Base-by-base conservation (phyloP, 805 yeast genomes). In the Gaillardinia entomophila region DNA sequence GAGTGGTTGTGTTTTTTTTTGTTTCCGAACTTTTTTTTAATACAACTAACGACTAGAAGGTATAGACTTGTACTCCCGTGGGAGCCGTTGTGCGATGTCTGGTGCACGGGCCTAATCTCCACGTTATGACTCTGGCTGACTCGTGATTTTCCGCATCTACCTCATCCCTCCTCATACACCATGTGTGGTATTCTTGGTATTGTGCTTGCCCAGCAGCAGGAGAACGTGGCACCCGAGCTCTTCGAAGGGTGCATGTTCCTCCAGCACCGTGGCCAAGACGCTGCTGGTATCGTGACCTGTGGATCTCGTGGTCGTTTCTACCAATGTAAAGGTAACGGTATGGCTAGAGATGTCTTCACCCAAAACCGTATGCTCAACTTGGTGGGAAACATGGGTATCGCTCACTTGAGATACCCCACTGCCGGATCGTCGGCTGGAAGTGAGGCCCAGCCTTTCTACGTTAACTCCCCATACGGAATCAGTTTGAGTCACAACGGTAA, bases 261-360 rank as follows among this genome's bases (percentile, higher is more conserved):
- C 40, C 98, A 92, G 57, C 98, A 92, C 55, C 76, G 98, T 54
- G 98, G 98, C 28, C 98, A 92, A 66, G 98, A 92, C 58, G 98
- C 98, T 8, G 96, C 97, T n/a, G 98, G 98, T 42, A 90, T 92
- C 34, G 92, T 87, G 16, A 92, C 98, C 6, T 87, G 96, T 57
- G 97, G 96, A 34, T 69, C 82, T 28, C 79, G 90, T 40, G 98
- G 97, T 43, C 74, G 98, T 38, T 74, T 92, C 37, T 89, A 86
- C 65, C 97, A 90, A 65, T 92, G 98, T 61, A 92, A 92, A 66
- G 98, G 98, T 49, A 90, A 88, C 59, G 98, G 98, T 45, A 86
- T 92, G 96, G 97, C 96, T 37, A 75, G 94, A 50, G 98, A 92
- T 53, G 98, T 92, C 23, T 92, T 92, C 75, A 87, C 95, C 28